These are phyloP conservation scores for Stylosanthes scabra DNA, from an alignment of 331 rosid species.

Conservation along the genomic window DNA sequence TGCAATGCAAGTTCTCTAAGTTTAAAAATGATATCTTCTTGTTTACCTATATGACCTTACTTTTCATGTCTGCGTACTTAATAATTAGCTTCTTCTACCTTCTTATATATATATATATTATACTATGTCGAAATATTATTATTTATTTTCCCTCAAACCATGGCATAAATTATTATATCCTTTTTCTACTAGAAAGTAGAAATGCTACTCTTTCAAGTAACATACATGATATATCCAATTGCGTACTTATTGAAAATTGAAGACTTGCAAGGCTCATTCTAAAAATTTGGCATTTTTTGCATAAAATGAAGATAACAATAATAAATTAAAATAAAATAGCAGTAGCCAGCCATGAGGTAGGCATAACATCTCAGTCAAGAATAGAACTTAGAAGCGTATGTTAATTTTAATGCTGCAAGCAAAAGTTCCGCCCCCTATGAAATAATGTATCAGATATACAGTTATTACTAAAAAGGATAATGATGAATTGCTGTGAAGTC, in stretches of 20 bases:
- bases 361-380: not conserved
- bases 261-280: conserved; percentile 29
- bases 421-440: conserved; percentile 21
- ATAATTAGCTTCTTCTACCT: not conserved
- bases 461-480: too few relatives aligned
- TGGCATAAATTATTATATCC: not conserved
- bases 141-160: conserved; percentile 8
- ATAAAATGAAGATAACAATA: not conserved
- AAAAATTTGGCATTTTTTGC: not conserved
- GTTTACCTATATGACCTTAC: not conserved
- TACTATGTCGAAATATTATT: not conserved
- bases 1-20: not conserved
- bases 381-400: not conserved
- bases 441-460: too few relatives aligned
- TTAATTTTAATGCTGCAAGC: conserved; percentile 13
- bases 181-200: not conserved
- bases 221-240: conserved; percentile 5
- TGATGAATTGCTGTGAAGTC: conserved; percentile 34
- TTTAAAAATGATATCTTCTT: not conserved
- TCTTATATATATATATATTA: not conserved
- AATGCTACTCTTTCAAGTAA: conserved; percentile 18
- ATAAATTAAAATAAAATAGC: not conserved
- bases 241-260: not conserved
- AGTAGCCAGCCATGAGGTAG: not conserved
- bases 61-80: not conserved